Conservation (phyloP, 345 rosid genomes). For the Chamaenerion angustifolium region DNA sequence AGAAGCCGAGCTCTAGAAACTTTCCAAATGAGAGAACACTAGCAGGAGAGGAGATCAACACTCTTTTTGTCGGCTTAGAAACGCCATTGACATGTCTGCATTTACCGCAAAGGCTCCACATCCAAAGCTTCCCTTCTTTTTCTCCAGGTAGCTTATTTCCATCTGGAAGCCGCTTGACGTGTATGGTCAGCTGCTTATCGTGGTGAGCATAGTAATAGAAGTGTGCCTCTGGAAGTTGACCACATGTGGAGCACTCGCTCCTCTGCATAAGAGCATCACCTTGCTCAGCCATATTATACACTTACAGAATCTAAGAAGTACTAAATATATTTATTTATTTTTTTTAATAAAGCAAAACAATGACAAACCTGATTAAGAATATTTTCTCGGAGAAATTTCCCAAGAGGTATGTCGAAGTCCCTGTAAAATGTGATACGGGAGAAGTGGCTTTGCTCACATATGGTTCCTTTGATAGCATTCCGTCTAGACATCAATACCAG, state of each 20-base stretch:
- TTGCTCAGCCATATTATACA: too few relatives aligned
- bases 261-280: slow-evolving; percentile 32
- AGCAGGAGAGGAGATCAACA: slow-evolving; percentile 61
- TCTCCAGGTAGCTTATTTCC: slow-evolving; percentile 46
- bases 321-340: too few relatives aligned
- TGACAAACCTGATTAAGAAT: slow-evolving; percentile 64
- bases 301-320: too few relatives aligned
- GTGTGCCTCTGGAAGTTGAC: slow-evolving; percentile 64
- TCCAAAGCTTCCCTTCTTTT: slow-evolving; percentile 78
- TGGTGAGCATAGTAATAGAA: slow-evolving; percentile 75
- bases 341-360: too few relatives aligned
- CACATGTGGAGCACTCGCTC: slow-evolving; percentile 45
- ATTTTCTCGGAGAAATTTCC: slow-evolving; percentile 68
- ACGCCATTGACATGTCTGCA: slow-evolving; percentile 41
- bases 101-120: slow-evolving; percentile 90
- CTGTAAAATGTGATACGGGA: slow-evolving; percentile 86
- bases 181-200: slow-evolving; percentile 63
- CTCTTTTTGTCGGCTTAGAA: slow-evolving; percentile 64
- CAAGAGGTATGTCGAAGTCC: slow-evolving; percentile 77
- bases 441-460: slow-evolving; percentile 87
- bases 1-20: slow-evolving; percentile 87
- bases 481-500: slow-evolving; percentile 80
- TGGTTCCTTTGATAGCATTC: slow-evolving; percentile 44
- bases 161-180: slow-evolving; percentile 34
- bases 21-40: slow-evolving; percentile 80